Evolutionary conservation across 192 early-diverging fungal genomes (phyloP).

Genomic region (Helicostylum pulchrum): DNA sequence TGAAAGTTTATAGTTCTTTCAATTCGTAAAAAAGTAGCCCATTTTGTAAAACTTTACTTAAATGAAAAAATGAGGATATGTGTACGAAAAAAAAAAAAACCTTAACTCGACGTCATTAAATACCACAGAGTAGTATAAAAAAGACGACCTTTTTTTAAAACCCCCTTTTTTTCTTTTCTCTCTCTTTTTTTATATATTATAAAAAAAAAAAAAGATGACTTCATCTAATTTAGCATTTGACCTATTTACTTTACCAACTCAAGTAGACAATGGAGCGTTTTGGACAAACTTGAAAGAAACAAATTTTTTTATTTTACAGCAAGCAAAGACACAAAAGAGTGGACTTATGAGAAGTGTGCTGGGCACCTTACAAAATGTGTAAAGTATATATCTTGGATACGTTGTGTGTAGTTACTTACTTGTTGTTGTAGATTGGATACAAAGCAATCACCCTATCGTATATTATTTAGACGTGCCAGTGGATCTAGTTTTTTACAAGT

Average conservation of each 20-base stretch:
- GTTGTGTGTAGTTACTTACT: not conserved
- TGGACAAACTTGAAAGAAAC: conserved; percentile 65
- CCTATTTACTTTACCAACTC: conserved; percentile 51
- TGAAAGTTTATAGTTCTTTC: too few species aligned
- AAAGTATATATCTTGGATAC: conserved; percentile 10
- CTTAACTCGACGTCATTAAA: too few species aligned
- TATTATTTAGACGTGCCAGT: conserved; percentile 65
- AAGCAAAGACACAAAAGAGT: conserved; percentile 55
- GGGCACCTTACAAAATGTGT: conserved; percentile 95
- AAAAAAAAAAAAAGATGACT: not conserved
- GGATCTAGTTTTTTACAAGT: conserved; percentile 63
- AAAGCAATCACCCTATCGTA: conserved; percentile 89
- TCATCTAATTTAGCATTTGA: conserved; percentile 17
- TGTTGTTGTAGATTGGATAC: conserved; percentile 53
- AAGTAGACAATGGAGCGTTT: conserved; percentile 57
- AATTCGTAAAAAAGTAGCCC: too few species aligned
- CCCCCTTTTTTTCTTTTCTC: too few species aligned
- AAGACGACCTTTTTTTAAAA: too few species aligned
- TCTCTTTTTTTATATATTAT: too few species aligned
- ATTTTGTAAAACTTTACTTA: too few species aligned
- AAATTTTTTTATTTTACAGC: conserved; percentile 66
- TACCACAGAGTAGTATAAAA: too few species aligned
- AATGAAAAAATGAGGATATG: too few species aligned
- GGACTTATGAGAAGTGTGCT: conserved; percentile 68
- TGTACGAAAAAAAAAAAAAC: too few species aligned